Evolutionary conservation across 1,284 basidiomycete species (phyloP).

Genomic region (Tilletia indica): DNA sequence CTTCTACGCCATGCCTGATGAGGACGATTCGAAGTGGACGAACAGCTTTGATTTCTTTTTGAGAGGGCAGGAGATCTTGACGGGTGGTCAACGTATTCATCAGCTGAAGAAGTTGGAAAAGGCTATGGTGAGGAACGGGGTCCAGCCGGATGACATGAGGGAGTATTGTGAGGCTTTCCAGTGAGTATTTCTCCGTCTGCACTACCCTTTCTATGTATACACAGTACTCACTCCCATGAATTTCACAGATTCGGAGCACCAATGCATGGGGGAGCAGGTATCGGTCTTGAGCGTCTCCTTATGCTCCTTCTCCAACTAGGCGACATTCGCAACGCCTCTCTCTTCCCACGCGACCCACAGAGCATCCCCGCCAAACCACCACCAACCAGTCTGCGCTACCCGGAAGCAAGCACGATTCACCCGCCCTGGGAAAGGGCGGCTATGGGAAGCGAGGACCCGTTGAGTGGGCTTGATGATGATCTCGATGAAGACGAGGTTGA

Average conservation of each 20-base stretch:
- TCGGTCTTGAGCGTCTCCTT: slow-evolving; percentile 52
- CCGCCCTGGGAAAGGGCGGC: slow-evolving; percentile 3
- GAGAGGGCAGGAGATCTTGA: slow-evolving; percentile 54
- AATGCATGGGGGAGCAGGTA: slow-evolving; percentile 53
- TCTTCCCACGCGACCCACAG: slow-evolving; percentile 54
- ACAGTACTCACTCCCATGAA: too few relatives aligned
- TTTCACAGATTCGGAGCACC: slow-evolving; percentile 40
- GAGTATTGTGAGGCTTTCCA: slow-evolving; percentile 54
- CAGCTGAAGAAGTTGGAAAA: slow-evolving; percentile 42
- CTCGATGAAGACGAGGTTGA: slow-evolving; percentile 4
- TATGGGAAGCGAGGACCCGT: not conserved
- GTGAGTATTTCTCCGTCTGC: not conserved
- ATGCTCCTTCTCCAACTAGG: slow-evolving; percentile 54
- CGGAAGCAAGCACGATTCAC: slow-evolving; percentile 42
- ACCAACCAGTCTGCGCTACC: slow-evolving; percentile 39
- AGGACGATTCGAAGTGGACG: slow-evolving; percentile 39
- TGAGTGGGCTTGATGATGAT: not conserved
- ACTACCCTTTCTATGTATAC: too few relatives aligned
- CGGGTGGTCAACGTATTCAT: slow-evolving; percentile 55
- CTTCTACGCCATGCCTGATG: slow-evolving; percentile 75
- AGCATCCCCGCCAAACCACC: slow-evolving; percentile 38
- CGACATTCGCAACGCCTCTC: slow-evolving; percentile 49
- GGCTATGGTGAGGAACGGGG: slow-evolving; percentile 40
- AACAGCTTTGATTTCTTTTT: slow-evolving; percentile 54
- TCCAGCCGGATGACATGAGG: slow-evolving; percentile 44